Base-by-base conservation (phyloP, 495 filamentous ascomycete species). In the Aspergillus avenaceus region DNA sequence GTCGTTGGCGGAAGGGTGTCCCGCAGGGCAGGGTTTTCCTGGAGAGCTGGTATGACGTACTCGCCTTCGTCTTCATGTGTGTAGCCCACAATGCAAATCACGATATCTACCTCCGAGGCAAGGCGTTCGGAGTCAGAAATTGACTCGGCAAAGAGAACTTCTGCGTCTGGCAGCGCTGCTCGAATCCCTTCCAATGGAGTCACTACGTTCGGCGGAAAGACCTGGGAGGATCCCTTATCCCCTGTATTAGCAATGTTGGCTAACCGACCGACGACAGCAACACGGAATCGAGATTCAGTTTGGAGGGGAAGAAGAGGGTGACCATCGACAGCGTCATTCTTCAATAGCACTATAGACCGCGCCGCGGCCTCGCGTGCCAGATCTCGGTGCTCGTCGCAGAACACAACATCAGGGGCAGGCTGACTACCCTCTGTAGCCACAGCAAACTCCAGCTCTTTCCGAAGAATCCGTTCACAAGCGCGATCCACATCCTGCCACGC, bases 281-380 rank as follows among this genome's bases (percentile, higher is more conserved):
- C 11, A 12, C 48, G 36, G 13, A n/a, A 31, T 4, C 38, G 12
- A 28, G 47, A 37, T 21, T 11, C 36, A 5, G 34, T 25, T 3
- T 49, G 8, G 27, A 52, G 52, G 26, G 52, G 52, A 19, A 59
- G 52, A 11, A 52, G 22, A 16, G 34, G 47, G 14, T 25, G 13
- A 1, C 36, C 37, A 42, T 41, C 41, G 5, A 47, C 23, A 14
- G 31, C 72, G 29, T 80, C 73, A 50, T 83, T 84, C 64, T 83
- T 81, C 14, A 83, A 61, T 4, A 84, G 63, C 2, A 72, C 68
- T 6, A 82, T 74, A 0, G 79, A 76, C 54, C 81, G 71, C 8
- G 71, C 70, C 9, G 80, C 79, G 0, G 78, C 78, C 53, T 71
- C 63, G 40, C 75, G 63, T 0, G 80, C 75, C 13, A 84, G 67